Evolutionary conservation across 768 basidiomycete species (phyloP).

Genomic region (Pholiota molesta): DNA sequence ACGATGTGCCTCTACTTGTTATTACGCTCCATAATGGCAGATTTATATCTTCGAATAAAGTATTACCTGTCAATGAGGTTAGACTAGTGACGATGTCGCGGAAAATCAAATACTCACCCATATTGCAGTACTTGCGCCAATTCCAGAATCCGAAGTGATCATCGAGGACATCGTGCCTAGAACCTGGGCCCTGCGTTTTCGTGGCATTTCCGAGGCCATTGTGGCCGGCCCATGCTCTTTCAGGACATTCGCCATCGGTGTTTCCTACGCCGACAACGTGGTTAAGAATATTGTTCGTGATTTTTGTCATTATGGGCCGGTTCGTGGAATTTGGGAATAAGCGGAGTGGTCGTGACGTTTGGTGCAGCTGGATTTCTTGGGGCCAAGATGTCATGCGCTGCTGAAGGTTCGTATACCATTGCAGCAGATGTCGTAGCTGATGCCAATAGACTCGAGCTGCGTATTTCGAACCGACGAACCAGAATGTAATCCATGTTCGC

Average conservation of each 20-base stretch:
- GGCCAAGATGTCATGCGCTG: conserved; percentile 14
- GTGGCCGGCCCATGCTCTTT: conserved; percentile 32
- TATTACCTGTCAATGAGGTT: neutral
- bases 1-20: conserved; percentile 13
- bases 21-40: conserved; percentile 9
- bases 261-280: conserved; percentile 24
- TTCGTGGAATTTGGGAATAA: conserved; percentile 33
- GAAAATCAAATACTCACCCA: neutral
- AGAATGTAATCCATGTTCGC: conserved; percentile 22
- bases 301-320: conserved; percentile 25
- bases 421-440: conserved; percentile 36
- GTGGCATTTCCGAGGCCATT: conserved; percentile 32
- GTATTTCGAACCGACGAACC: conserved; percentile 2
- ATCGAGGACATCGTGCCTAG: conserved; percentile 11
- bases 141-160: conserved; percentile 22
- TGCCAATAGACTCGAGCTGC: neutral
- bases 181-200: conserved; percentile 34
- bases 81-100: neutral
- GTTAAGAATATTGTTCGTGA: conserved; percentile 30
- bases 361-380: neutral
- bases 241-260: conserved; percentile 35
- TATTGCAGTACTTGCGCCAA: conserved; percentile 25
- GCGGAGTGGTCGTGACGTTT: conserved; percentile 1
- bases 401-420: conserved; percentile 28
- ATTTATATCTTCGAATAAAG: conserved; percentile 1